Conservation (phyloP, 225 moss, liverwort and hornwort species). For the Polytrichum commune region DNA sequence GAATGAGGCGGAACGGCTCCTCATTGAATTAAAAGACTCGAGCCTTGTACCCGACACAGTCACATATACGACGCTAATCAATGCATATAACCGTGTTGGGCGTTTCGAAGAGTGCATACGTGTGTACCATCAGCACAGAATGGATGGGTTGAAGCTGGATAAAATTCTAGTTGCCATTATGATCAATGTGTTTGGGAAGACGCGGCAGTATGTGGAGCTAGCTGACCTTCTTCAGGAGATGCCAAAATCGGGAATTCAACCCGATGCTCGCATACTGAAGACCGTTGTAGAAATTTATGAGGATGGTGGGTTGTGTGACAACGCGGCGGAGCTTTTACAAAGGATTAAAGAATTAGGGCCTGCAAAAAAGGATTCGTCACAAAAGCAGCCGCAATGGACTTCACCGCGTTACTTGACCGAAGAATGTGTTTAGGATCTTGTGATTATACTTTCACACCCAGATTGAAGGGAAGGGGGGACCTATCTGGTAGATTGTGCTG, state of each 20-base stretch:
- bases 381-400: constrained; percentile 18
- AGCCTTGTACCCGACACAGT: constrained; percentile 42
- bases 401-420: background rate
- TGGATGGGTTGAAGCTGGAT: constrained; percentile 46
- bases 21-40: constrained; percentile 35
- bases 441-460: no score
- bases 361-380: constrained; percentile 16
- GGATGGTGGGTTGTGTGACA: constrained; percentile 40
- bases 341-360: constrained; percentile 35
- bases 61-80: constrained; percentile 54
- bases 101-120: constrained; percentile 47
- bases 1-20: constrained; percentile 43
- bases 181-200: constrained; percentile 55
- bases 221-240: constrained; percentile 51
- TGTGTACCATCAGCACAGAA: constrained; percentile 35
- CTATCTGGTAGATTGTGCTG: no score
- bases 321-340: constrained; percentile 32
- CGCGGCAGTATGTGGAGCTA: constrained; percentile 43
- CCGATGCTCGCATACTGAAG: constrained; percentile 43
- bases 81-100: constrained; percentile 54
- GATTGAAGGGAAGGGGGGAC: no score
- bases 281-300: constrained; percentile 52
- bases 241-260: constrained; percentile 27
- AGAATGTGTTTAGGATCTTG: no score
- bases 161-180: constrained; percentile 48